Evolutionary conservation across 805 yeast species (phyloP).

Genomic region (Wickerhamiella occidentalis): DNA sequence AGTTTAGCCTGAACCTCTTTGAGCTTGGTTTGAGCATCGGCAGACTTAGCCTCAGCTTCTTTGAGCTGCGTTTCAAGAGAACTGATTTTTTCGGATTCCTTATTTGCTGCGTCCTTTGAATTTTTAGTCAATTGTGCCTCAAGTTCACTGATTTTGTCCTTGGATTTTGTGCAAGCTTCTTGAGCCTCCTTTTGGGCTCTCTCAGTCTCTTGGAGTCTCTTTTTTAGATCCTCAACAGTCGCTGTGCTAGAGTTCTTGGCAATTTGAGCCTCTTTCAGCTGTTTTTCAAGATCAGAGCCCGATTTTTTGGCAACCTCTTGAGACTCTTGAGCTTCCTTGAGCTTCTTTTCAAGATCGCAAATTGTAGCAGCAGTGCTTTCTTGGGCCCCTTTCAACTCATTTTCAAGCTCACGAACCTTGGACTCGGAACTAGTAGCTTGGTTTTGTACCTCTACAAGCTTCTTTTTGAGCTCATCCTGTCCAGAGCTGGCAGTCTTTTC

Average conservation of each 20-base stretch:
- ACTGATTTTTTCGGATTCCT: neutral
- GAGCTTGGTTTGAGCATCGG: neutral
- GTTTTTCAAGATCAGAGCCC: neutral
- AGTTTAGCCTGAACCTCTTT: neutral
- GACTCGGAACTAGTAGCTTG: neutral
- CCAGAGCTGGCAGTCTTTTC: neutral
- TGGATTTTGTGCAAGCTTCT: too few species aligned
- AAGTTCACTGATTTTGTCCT: slow-evolving; percentile 13
- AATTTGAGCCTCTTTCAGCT: neutral
- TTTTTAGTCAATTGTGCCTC: neutral
- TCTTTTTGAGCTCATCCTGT: neutral
- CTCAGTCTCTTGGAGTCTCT: neutral
- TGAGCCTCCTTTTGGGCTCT: neutral
- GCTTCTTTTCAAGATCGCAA: neutral
- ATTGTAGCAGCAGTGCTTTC: neutral
- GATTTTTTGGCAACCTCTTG: neutral
- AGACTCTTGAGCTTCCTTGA: neutral
- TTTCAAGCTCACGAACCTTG: neutral
- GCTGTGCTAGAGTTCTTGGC: neutral
- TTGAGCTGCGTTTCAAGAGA: neutral
- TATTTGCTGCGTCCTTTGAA: neutral
- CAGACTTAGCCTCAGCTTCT: slow-evolving; percentile 9
- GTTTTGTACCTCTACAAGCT: neutral
- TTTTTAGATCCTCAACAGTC: neutral
- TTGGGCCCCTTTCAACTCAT: neutral